phyloP scores from a whole-genome alignment of 2,329 filamentous ascomycete species.

The Trichoderma hamatum region DNA sequence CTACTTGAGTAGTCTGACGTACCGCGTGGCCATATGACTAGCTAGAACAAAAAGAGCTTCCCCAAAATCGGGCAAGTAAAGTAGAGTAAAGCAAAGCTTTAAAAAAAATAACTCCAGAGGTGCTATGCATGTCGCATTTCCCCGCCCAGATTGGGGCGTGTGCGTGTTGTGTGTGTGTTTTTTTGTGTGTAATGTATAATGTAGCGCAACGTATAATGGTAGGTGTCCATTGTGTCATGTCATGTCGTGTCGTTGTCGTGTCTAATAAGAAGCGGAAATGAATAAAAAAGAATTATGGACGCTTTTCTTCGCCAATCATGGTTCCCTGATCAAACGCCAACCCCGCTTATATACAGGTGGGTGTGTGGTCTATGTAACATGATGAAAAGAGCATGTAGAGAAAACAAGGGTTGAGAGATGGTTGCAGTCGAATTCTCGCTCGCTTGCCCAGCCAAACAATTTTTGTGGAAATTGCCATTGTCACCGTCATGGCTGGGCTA shows the following conservation, averaged over 20 bases:
- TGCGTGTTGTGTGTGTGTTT: conserved; percentile 11
- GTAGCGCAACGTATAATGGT: conserved; percentile 11
- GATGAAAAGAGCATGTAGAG: conserved; percentile 25
- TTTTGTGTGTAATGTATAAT: conserved; percentile 15
- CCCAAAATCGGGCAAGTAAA: conserved; percentile 15
- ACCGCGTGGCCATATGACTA: conserved; percentile 19
- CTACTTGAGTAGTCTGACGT: conserved; percentile 19
- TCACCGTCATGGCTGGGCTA: background rate
- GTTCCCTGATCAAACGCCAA: conserved; percentile 21
- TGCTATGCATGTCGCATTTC: conserved; percentile 27
- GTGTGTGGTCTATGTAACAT: conserved; percentile 26
- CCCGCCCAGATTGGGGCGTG: conserved; percentile 22
- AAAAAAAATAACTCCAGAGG: conserved; percentile 22
- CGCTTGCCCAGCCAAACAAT: background rate
- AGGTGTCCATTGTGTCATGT: conserved; percentile 8
- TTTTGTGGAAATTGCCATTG: background rate
- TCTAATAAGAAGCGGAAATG: conserved; percentile 8
- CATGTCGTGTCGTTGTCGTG: conserved; percentile 22
- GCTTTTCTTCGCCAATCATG: conserved; percentile 20
- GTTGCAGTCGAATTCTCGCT: background rate
- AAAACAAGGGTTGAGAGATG: conserved; percentile 13
- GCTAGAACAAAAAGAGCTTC: background rate
- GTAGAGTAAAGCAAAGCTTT: background rate
- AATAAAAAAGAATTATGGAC: conserved; percentile 12
- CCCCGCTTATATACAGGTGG: conserved; percentile 25